Base-by-base conservation (phyloP, 805 yeast species). In the Myxozyma lipomycoides region DNA sequence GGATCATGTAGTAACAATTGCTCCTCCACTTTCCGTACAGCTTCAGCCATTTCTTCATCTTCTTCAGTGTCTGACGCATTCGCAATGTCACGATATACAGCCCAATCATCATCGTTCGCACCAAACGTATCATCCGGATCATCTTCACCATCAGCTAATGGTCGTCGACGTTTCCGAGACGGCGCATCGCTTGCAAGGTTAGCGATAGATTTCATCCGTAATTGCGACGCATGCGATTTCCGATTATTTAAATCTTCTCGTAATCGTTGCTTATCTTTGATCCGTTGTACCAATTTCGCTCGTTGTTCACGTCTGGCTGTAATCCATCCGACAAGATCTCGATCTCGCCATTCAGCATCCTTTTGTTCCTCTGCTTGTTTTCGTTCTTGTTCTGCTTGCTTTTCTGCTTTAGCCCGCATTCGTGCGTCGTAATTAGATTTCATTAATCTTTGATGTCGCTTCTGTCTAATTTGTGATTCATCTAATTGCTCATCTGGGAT, bases 81-180 rank as follows among this genome's bases (percentile, higher is more conserved):
- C 18, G 87, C 79, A 49, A 89, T 84, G 63, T 87, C 93, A 61
- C 93, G 78, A 65, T 91, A 91, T 17, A 88, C 82, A 21, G 84
- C 80, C 97, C 97, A 91, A 67, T 93, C 98, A 49, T 86, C 95
- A 64, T 91, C 98, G 62, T 88, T 82, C 1, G 96, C 90, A 49
- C 97, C 98, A 68, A 91, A 90, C 0, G 90, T 86, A 68, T 91
- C 98, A 61, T 82, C 87, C 15, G 95, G 95, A 66, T 88, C 97
- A 59, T 86, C 87, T 62, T 87, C 96, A 12, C 52, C 57, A n/a
- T 49, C 46, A 10, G 51, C 49, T 41, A 26, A 37, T 17, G 38
- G 19, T 38, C 61, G 44, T 32, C 65, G 54, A 40, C 63, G 49
- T 45, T 56, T 59, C 37, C 62, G 49, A 17, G 54, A 17, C n/a